Evolutionary conservation across 345 rosid species (phyloP), one percentile per base, ranked within the genome.

Genomic region (Syzygium aromaticum): DNA sequence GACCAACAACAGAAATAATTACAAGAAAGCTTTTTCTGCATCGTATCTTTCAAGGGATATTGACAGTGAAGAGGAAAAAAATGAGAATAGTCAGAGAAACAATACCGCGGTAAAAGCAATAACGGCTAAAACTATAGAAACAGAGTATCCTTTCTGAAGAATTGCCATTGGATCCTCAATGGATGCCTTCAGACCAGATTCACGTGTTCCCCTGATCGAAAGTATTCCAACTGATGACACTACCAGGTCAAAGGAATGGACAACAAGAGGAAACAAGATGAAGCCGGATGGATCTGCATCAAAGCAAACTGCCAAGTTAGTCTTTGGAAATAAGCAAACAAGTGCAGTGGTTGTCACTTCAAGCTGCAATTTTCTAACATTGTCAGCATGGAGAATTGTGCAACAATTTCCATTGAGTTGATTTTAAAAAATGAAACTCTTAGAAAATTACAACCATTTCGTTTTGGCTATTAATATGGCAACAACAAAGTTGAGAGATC

Each of bases 211-310:
- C 90, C 98, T 92, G 86, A 98, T 98, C 84, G 99, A 98, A 87
- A 98, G 88, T 89, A 98, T 94, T 87, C 99, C 99, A 90, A 94
- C 64, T 28, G 99, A 95, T 64, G 99, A 98, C 88, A 98, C 90
- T 90, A 98, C 91, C 90, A 98, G 94, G 92, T 98, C 99, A 91
- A 98, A 98, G 25, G 99, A 98, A 90, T 98, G 99, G 87, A 98
- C 96, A 85, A 98, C 99, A 84, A 98, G 95, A 87, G 99, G 99
- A 92, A 98, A 98, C 88, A 98, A 92, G 91, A 98, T 96, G 90
- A 98, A 98, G 90, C 99, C 99, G 83, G 99, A 96, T 88, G 99
- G 96, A 92, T 95, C 99, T 98, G 99, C 98, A 90, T 77, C 84
- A 90, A 88, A 53, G 89, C 84, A 33, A 54, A 90, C 86, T 63